phyloP scores from a whole-genome alignment of 805 yeast species.

The Kluyveromyces dobzhanskii region DNA sequence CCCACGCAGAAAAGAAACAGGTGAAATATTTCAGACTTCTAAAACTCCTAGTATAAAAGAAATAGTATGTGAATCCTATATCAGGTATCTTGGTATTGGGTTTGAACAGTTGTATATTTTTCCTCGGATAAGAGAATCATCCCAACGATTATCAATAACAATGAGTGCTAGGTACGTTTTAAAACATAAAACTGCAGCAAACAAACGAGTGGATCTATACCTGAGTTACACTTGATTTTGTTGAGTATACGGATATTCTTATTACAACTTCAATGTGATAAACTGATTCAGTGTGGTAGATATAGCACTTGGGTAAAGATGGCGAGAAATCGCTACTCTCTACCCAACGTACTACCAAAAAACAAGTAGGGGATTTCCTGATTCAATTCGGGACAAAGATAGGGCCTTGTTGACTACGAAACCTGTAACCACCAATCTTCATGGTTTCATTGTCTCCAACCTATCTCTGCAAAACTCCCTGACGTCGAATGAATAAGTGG shows the following conservation, averaged over 20 bases:
- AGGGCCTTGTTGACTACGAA: slow-evolving; percentile 2
- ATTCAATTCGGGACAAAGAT: slow-evolving; percentile 20
- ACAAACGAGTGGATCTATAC: slow-evolving; percentile 4
- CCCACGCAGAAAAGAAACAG: no score
- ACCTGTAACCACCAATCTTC: slow-evolving; percentile 3
- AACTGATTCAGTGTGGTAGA: no score
- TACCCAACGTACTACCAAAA: no score
- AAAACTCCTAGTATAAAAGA: no score
- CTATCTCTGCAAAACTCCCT: slow-evolving; percentile 30
- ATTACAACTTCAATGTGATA: no score
- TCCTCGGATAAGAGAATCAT: no score
- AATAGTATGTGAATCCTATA: no score
- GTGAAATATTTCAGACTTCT: no score
- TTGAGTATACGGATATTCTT: neutral
- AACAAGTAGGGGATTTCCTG: slow-evolving; percentile 25
- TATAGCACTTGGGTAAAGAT: neutral
- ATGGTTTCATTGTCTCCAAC: slow-evolving; percentile 14
- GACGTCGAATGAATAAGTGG: slow-evolving; percentile 33
- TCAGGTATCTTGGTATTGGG: no score
- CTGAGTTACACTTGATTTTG: slow-evolving; percentile 3
- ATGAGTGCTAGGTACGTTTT: slow-evolving; percentile 34
- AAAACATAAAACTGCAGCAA: neutral
- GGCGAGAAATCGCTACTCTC: neutral
- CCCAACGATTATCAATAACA: slow-evolving; percentile 18
- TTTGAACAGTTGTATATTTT: no score